Conservation (phyloP, 768 basidiomycete species). For the Mycena filopes region DNA sequence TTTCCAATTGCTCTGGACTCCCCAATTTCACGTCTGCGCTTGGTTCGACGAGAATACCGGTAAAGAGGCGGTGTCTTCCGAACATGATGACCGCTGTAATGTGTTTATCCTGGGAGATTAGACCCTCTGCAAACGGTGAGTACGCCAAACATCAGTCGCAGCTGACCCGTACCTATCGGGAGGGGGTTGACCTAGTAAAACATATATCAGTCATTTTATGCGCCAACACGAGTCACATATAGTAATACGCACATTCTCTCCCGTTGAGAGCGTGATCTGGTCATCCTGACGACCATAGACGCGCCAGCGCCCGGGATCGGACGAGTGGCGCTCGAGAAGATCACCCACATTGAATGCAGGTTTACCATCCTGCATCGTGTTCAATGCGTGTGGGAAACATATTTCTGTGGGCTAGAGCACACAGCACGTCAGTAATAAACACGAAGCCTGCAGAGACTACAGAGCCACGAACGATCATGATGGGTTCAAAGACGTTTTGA, state of each 20-base stretch:
- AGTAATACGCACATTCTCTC: slow-evolving; percentile 11
- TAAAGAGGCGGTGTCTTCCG: slow-evolving; percentile 12
- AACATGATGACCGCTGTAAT: slow-evolving; percentile 8
- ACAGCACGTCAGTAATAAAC: no score
- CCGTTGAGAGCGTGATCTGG: slow-evolving; percentile 15
- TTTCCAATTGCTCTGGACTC: not conserved
- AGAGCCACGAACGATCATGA: slow-evolving; percentile 6
- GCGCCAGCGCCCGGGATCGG: slow-evolving; percentile 4
- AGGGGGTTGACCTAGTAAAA: slow-evolving; percentile 18
- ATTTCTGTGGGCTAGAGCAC: slow-evolving; percentile 15
- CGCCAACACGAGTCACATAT: no score
- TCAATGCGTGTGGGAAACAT: slow-evolving; percentile 13
- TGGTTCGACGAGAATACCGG: slow-evolving; percentile 9
- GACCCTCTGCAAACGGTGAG: no score
- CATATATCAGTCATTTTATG: no score
- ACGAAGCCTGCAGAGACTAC: no score
- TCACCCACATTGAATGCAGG: slow-evolving; percentile 14
- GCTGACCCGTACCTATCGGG: slow-evolving; percentile 12
- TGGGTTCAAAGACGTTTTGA: slow-evolving; percentile 13
- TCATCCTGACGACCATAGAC: slow-evolving; percentile 22
- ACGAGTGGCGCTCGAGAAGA: slow-evolving; percentile 17
- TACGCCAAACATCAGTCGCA: no score
- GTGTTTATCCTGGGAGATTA: slow-evolving; percentile 18
- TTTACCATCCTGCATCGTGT: slow-evolving; percentile 6
- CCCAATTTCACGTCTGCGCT: not conserved